Percentiles rank a stretch among this genome's conserved stretches.
These are phyloP conservation scores for Yarrowia hollandica DNA, from an alignment of 805 yeast genomes.

Conservation along the genomic window DNA sequence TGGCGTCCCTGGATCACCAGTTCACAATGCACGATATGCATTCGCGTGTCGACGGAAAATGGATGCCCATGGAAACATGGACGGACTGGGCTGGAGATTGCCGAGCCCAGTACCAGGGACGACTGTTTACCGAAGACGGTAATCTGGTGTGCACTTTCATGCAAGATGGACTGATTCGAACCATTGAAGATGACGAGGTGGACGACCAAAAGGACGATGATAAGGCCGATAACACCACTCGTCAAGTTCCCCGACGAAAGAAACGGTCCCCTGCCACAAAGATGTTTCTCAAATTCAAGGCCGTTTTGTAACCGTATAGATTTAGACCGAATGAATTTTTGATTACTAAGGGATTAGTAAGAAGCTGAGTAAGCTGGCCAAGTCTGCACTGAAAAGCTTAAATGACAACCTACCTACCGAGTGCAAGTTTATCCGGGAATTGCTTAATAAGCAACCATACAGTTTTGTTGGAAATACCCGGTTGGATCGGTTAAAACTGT, in stretches of 20 bases:
- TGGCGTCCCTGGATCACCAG: conserved; percentile 40
- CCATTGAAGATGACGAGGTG: neutral
- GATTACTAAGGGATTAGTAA: no score
- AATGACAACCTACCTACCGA: no score
- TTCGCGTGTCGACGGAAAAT: conserved; percentile 34
- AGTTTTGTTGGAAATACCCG: no score
- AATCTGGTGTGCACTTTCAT: conserved; percentile 38
- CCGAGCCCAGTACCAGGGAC: conserved; percentile 40
- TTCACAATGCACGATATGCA: conserved; percentile 38
- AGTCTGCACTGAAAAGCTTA: no score
- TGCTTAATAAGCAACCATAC: no score
- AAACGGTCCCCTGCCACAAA: neutral
- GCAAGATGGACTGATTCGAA: conserved; percentile 38
- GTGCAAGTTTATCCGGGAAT: no score
- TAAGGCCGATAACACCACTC: conserved; percentile 17
- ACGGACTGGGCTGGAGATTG: conserved; percentile 38
- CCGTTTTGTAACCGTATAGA: neutral
- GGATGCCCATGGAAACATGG: conserved; percentile 40
- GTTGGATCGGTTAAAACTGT: no score
- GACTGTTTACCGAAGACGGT: conserved; percentile 35
- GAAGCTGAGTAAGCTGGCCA: no score
- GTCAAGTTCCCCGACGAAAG: conserved; percentile 22
- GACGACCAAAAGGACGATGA: neutral
- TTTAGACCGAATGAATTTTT: no score
- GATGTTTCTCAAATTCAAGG: neutral